Percentiles rank a stretch among this genome's conserved stretches.
Evolutionary conservation across 305 asterid species (phyloP).

Genomic region (Fraxinus sp.): DNA sequence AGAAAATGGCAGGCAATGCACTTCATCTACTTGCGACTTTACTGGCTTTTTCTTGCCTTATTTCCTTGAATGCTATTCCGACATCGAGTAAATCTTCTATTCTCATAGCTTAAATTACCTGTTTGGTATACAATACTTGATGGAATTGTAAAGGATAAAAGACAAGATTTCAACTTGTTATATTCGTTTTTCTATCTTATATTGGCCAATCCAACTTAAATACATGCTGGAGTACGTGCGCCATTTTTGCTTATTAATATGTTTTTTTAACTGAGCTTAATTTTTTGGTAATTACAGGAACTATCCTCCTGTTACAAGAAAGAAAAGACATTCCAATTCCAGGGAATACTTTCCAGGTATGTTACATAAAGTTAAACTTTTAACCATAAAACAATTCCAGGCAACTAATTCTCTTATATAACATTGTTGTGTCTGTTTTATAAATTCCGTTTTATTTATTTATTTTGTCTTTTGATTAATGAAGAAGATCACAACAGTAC

Average conservation of each 20-base stretch:
- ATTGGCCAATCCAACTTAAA: background rate
- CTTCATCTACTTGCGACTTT: constrained; percentile 32
- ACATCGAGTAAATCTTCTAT: constrained; percentile 32
- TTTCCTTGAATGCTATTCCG: constrained; percentile 30
- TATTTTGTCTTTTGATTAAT: background rate
- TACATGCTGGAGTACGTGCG: background rate
- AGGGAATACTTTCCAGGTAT: constrained; percentile 34
- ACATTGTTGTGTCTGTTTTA: background rate
- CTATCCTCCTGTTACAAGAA: constrained; percentile 25
- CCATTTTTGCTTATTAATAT: background rate
- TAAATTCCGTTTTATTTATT: background rate
- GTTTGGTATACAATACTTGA: background rate
- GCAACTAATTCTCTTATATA: background rate
- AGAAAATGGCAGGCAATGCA: constrained; percentile 40
- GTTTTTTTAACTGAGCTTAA: background rate
- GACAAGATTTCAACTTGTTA: background rate
- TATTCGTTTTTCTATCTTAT: background rate
- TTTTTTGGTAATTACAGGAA: constrained; percentile 29
- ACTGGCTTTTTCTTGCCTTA: constrained; percentile 33
- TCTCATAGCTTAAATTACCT: background rate
- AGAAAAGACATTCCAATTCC: constrained; percentile 23
- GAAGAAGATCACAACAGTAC: constrained; percentile 23
- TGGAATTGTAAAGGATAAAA: background rate
- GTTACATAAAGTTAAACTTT: background rate
- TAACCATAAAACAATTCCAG: background rate